These are phyloP conservation scores for Lyophyllum atratum DNA, from an alignment of 768 basidiomycete genomes.

Conservation along the genomic window DNA sequence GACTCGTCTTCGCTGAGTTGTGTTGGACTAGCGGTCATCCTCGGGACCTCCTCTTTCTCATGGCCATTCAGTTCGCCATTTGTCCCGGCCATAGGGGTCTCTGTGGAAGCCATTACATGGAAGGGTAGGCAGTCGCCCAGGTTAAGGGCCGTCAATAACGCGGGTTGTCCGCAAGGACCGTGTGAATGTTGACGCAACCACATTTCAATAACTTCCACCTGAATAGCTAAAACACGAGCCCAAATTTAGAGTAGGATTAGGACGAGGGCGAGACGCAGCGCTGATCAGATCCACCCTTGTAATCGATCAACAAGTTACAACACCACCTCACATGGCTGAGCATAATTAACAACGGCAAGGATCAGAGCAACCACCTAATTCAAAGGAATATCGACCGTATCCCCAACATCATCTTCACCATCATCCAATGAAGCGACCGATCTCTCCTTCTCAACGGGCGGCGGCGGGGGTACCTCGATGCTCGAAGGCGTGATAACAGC, in stretches of 20 bases:
- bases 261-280: no score
- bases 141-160: not conserved
- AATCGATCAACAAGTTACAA: no score
- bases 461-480: constrained; percentile 80
- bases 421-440: constrained; percentile 44
- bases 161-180: not conserved
- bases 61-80: constrained; percentile 1
- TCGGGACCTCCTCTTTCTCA: constrained; percentile 6
- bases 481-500: constrained; percentile 56
- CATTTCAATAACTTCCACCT: not conserved
- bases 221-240: not conserved
- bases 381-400: constrained; percentile 73
- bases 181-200: not conserved
- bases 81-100: not conserved
- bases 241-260: not conserved
- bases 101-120: constrained; percentile 16
- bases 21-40: not conserved
- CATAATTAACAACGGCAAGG: not conserved
- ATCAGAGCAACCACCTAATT: constrained; percentile 27
- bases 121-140: not conserved
- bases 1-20: not conserved
- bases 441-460: constrained; percentile 75
- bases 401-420: constrained; percentile 74
- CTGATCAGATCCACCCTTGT: no score
- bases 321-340: no score